phyloP scores from a whole-genome alignment of 2,329 filamentous ascomycete genomes.

The Hymenoscyphus linearis region DNA sequence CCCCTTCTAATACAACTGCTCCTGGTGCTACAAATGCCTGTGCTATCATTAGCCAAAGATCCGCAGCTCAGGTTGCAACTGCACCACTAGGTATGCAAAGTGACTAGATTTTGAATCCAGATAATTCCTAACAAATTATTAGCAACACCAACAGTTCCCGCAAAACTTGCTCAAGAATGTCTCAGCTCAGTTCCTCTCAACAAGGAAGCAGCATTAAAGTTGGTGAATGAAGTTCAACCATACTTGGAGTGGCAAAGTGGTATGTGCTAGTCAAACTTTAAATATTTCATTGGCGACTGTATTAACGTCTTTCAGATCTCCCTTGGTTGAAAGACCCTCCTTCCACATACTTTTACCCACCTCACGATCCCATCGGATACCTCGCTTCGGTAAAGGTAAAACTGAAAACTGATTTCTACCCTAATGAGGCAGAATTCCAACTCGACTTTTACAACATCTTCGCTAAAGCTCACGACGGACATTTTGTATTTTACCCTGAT shows the following conservation, averaged over 20 bases:
- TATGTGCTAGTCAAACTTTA: slow-evolving; percentile 11
- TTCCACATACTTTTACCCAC: slow-evolving; percentile 42
- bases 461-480: slow-evolving; percentile 56
- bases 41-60: slow-evolving; percentile 25
- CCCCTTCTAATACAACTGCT: slow-evolving; percentile 8
- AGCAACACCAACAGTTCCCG: slow-evolving; percentile 28
- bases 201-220: slow-evolving; percentile 21
- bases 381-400: slow-evolving; percentile 42
- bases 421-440: slow-evolving; percentile 51
- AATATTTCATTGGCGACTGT: not conserved
- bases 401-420: slow-evolving; percentile 38
- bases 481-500: slow-evolving; percentile 51
- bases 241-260: slow-evolving; percentile 31
- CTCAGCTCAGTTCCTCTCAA: slow-evolving; percentile 29
- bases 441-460: slow-evolving; percentile 48
- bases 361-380: slow-evolving; percentile 42
- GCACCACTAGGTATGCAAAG: slow-evolving; percentile 19
- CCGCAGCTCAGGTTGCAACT: slow-evolving; percentile 17
- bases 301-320: slow-evolving; percentile 19
- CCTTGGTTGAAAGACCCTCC: slow-evolving; percentile 45
- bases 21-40: slow-evolving; percentile 18
- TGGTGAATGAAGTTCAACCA: slow-evolving; percentile 25
- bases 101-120: not conserved
- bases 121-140: not conserved
- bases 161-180: slow-evolving; percentile 28